Evolutionary conservation across 2,329 filamentous ascomycete species (phyloP).

Genomic region (Neocucurbitaria cava): DNA sequence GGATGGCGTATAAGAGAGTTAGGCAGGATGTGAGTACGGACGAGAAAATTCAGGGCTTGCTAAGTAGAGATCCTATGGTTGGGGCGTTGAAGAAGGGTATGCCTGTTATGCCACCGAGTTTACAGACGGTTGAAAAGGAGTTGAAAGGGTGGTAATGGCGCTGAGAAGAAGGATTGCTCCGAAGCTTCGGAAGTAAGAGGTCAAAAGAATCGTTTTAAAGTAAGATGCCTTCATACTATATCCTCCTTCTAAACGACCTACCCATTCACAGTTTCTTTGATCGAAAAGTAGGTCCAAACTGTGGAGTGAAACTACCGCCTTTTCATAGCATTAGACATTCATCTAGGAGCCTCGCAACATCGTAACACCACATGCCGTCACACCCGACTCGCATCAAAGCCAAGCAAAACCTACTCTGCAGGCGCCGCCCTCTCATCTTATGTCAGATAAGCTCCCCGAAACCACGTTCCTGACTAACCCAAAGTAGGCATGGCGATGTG

Average conservation of each 20-base stretch:
- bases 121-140: conserved; percentile 33
- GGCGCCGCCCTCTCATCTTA: conserved; percentile 6
- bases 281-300: no score
- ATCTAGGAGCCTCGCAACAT: neutral
- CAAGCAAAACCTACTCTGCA: neutral
- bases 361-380: neutral
- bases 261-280: no score
- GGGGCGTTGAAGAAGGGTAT: conserved; percentile 40
- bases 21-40: conserved; percentile 32
- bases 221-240: no score
- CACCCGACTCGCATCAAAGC: neutral
- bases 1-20: conserved; percentile 38
- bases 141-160: conserved; percentile 37
- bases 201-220: no score
- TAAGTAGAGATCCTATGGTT: conserved; percentile 36
- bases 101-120: conserved; percentile 36
- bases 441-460: conserved; percentile 8
- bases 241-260: no score
- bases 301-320: no score
- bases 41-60: conserved; percentile 30
- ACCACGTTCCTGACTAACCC: conserved; percentile 1
- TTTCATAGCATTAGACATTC: no score
- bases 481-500: conserved; percentile 1
- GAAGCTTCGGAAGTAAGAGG: no score
- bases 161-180: no score